Conservation (phyloP, 805 yeast genomes). For the Ogataea siamensis region DNA sequence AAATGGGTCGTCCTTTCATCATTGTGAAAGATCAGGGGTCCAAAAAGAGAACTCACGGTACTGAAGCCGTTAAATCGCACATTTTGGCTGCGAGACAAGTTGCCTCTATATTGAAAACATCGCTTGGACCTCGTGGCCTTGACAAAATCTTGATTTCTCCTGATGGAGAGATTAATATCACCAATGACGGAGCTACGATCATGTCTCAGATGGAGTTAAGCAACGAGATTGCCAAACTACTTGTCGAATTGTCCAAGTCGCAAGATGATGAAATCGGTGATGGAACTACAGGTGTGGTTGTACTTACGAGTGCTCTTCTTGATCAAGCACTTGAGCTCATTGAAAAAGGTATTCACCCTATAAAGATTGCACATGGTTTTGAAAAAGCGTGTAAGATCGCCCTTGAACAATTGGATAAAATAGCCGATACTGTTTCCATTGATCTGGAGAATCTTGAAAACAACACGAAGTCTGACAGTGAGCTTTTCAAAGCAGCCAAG, state of each 20-base stretch:
- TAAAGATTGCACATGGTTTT: conserved; percentile 93
- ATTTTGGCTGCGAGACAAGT: conserved; percentile 94
- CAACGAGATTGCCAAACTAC: conserved; percentile 90
- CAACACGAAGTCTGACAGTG: conserved; percentile 38
- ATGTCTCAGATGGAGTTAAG: conserved; percentile 93
- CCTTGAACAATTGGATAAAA: conserved; percentile 65
- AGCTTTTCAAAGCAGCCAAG: conserved; percentile 85
- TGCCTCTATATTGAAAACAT: conserved; percentile 85
- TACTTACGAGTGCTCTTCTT: conserved; percentile 87
- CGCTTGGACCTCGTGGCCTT: conserved; percentile 97
- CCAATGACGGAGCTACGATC: conserved; percentile 98
- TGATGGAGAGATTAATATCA: conserved; percentile 96
- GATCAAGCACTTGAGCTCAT: conserved; percentile 94
- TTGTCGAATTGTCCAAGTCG: conserved; percentile 89
- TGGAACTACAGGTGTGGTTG: conserved; percentile 99
- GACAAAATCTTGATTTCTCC: conserved; percentile 94
- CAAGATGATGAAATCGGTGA: conserved; percentile 99
- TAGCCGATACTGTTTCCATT: conserved; percentile 43
- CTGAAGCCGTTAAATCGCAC: conserved; percentile 82
- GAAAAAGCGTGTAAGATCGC: conserved; percentile 97
- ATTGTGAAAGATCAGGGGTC: conserved; percentile 79
- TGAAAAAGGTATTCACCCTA: conserved; percentile 97
- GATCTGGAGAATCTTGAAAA: conserved; percentile 31
- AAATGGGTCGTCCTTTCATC: conserved; percentile 97
- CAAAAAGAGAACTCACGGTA: conserved; percentile 62